Conservation (phyloP, 2,329 filamentous ascomycete species). For the Microdochium trichocladiopsis region DNA sequence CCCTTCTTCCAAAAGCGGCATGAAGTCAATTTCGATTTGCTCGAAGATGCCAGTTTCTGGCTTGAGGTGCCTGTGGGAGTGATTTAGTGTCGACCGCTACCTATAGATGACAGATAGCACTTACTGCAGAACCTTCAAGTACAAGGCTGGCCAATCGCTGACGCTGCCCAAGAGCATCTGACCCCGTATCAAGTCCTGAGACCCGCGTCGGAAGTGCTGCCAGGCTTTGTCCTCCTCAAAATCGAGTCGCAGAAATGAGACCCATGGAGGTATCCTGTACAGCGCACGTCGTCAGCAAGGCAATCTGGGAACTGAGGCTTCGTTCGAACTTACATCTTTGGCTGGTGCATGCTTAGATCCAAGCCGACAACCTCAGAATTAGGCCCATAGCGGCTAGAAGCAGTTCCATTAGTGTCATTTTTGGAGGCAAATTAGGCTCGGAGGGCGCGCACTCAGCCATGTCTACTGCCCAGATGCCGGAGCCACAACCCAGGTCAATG, state of each 20-base stretch:
- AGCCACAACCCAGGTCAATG: slow-evolving; percentile 73
- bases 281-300: slow-evolving; percentile 4
- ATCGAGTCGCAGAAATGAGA: slow-evolving; percentile 65
- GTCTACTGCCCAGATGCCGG: slow-evolving; percentile 86
- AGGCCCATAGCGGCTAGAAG: not conserved
- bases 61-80: slow-evolving; percentile 58
- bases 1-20: slow-evolving; percentile 64
- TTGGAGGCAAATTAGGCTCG: not conserved
- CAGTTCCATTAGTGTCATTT: slow-evolving; percentile 2
- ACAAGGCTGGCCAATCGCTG: slow-evolving; percentile 66
- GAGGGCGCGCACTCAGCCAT: slow-evolving; percentile 62
- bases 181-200: slow-evolving; percentile 69
- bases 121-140: slow-evolving; percentile 61
- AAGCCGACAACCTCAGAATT: slow-evolving; percentile 24
- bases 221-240: slow-evolving; percentile 57
- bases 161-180: slow-evolving; percentile 75
- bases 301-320: not conserved
- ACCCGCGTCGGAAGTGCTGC: slow-evolving; percentile 43
- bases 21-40: slow-evolving; percentile 83
- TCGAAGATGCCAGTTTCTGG: slow-evolving; percentile 73
- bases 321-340: slow-evolving; percentile 19
- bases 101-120: slow-evolving; percentile 14
- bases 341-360: slow-evolving; percentile 28
- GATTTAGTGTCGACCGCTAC: slow-evolving; percentile 9
- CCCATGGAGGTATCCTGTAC: slow-evolving; percentile 61